Conservation (phyloP, 2,329 filamentous ascomycete genomes). For the Lasiodiplodia gonubiensis region DNA sequence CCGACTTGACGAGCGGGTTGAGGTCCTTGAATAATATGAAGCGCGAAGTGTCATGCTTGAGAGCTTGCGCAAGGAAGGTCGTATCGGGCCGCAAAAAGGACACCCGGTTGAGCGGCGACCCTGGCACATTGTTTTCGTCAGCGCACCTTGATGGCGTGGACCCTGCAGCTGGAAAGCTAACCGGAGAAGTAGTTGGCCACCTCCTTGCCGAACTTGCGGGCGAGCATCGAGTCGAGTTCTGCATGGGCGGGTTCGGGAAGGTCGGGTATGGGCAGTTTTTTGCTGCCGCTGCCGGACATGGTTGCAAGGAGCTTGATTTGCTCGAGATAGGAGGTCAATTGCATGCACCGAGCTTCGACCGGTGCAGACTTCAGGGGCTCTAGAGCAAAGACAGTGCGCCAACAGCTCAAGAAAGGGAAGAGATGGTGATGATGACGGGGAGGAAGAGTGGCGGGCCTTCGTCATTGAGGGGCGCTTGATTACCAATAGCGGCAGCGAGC, state of each 20-base stretch:
- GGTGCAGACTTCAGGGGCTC: neutral
- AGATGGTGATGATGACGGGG: slow-evolving; percentile 1
- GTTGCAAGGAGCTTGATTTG: slow-evolving; percentile 18
- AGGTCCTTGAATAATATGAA: slow-evolving; percentile 84
- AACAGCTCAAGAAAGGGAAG: neutral
- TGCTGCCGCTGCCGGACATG: slow-evolving; percentile 21
- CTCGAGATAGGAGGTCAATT: slow-evolving; percentile 30
- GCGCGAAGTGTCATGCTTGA: slow-evolving; percentile 66
- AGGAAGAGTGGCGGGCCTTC: neutral
- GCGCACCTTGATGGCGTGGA: slow-evolving; percentile 8
- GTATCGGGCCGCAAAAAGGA: slow-evolving; percentile 77
- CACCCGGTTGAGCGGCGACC: slow-evolving; percentile 77
- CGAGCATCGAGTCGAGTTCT: slow-evolving; percentile 71
- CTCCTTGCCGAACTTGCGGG: slow-evolving; percentile 78
- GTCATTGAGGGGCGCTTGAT: slow-evolving; percentile 25
- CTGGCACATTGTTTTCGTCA: slow-evolving; percentile 42
- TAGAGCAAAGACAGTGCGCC: neutral
- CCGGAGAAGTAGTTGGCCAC: slow-evolving; percentile 81
- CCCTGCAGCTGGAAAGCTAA: slow-evolving; percentile 29
- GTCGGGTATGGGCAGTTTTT: slow-evolving; percentile 46
- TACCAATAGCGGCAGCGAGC: slow-evolving; percentile 26
- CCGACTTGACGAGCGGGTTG: slow-evolving; percentile 70
- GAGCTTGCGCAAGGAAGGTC: slow-evolving; percentile 71
- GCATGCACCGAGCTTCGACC: slow-evolving; percentile 28
- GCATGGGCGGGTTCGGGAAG: slow-evolving; percentile 65